phyloP scores from a whole-genome alignment of 2,329 filamentous ascomycete species.

The Colletotrichum orchidophilum region DNA sequence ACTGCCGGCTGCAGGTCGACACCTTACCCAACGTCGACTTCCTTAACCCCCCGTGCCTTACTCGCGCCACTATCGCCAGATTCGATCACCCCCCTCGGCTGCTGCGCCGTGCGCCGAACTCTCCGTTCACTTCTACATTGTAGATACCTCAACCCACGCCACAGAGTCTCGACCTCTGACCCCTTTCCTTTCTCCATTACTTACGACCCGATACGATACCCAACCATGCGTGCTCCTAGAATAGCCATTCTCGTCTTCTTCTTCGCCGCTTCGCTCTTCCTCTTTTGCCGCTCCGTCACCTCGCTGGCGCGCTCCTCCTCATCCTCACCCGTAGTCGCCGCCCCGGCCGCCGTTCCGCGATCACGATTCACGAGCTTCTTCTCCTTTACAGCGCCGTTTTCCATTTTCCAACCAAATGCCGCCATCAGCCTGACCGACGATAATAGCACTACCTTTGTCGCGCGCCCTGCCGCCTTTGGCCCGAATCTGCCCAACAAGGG shows the following conservation, averaged over 20 bases:
- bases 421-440: constrained; percentile 97
- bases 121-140: neutral
- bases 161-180: neutral
- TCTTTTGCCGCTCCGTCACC: constrained; percentile 62
- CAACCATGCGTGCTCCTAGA: constrained; percentile 63
- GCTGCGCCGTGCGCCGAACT: constrained; percentile 1
- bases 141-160: neutral
- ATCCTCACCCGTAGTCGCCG: constrained; percentile 7
- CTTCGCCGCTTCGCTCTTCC: constrained; percentile 62
- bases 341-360: constrained; percentile 40
- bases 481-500: constrained; percentile 79
- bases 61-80: neutral
- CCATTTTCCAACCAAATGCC: constrained; percentile 93
- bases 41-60: neutral
- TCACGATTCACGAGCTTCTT: constrained; percentile 67
- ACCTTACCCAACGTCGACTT: neutral
- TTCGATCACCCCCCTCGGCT: constrained; percentile 6
- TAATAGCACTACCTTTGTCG: constrained; percentile 96
- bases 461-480: constrained; percentile 92
- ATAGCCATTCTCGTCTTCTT: constrained; percentile 64
- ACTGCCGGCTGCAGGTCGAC: constrained; percentile 23
- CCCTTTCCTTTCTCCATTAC: neutral
- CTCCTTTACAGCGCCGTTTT: constrained; percentile 80
- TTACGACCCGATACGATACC: constrained; percentile 23
- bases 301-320: constrained; percentile 43